These are phyloP conservation scores for Phaeoacremonium minimum DNA, from an alignment of 2,329 filamentous ascomycete genomes.

Conservation along the genomic window DNA sequence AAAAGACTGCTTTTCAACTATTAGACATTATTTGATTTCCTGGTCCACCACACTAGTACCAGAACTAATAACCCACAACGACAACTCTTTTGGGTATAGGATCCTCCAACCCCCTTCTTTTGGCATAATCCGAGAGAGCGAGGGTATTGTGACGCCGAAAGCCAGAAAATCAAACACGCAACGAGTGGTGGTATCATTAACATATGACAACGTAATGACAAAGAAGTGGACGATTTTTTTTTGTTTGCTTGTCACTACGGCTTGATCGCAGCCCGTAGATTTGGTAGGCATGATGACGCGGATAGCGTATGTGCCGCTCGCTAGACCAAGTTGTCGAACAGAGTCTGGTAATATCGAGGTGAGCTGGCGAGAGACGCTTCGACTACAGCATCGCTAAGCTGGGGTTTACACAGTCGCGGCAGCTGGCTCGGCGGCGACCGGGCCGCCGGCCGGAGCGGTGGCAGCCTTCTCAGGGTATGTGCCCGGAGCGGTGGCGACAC, in stretches of 20 bases:
- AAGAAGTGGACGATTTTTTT: not conserved
- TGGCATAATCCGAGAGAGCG: no score
- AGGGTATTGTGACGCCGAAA: not conserved
- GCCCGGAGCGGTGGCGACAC: slow-evolving; percentile 34
- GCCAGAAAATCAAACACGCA: not conserved
- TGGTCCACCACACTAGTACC: no score
- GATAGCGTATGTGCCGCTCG: no score
- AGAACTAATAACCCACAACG: no score
- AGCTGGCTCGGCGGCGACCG: slow-evolving; percentile 5
- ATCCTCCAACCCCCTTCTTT: no score
- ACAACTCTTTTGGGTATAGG: no score
- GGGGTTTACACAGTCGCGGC: slow-evolving; percentile 3
- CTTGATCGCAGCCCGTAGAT: not conserved
- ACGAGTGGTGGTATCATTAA: not conserved
- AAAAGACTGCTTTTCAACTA: no score
- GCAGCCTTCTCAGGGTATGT: slow-evolving; percentile 41
- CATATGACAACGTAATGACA: not conserved
- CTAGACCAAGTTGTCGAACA: no score
- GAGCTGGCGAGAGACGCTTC: no score
- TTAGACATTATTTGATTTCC: no score
- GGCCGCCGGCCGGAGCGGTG: slow-evolving; percentile 15
- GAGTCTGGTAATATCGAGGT: no score
- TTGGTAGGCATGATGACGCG: not conserved
- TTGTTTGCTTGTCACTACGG: not conserved
- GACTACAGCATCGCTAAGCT: no score